phyloP scores from a whole-genome alignment of 78 protist genomes.

The Dictyostelium firmibasis region DNA sequence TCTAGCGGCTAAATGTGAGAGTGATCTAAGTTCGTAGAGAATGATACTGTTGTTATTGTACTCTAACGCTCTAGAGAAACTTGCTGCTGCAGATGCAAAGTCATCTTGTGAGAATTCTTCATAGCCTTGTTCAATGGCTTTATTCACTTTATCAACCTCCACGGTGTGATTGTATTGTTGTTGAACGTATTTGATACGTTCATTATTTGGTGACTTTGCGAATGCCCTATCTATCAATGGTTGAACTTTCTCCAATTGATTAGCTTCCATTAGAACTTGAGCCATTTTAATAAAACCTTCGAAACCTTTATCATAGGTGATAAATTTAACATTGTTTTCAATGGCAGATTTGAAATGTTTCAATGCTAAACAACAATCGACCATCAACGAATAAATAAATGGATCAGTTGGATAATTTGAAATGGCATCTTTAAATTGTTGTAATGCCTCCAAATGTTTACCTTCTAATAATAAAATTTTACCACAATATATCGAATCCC shows the following conservation, averaged over 20 bases:
- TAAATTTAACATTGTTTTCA: background rate
- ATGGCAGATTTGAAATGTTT: slow-evolving; percentile 23
- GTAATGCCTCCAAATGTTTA: slow-evolving; percentile 37
- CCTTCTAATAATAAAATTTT: slow-evolving; percentile 34
- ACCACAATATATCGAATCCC: slow-evolving; percentile 71
- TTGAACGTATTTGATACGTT: slow-evolving; percentile 4
- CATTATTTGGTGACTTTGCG: background rate
- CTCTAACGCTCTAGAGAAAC: slow-evolving; percentile 27
- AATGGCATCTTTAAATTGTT: slow-evolving; percentile 42
- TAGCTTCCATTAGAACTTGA: slow-evolving; percentile 28
- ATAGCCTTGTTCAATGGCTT: slow-evolving; percentile 27
- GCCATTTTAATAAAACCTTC: slow-evolving; percentile 22
- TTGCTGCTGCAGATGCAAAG: background rate
- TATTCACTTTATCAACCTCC: slow-evolving; percentile 41
- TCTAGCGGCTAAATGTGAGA: slow-evolving; percentile 14
- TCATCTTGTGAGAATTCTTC: slow-evolving; percentile 35
- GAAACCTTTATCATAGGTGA: slow-evolving; percentile 12
- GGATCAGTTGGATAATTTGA: slow-evolving; percentile 16
- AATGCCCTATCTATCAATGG: slow-evolving; percentile 30
- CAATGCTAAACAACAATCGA: slow-evolving; percentile 34
- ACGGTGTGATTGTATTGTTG: background rate
- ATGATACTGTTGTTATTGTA: slow-evolving; percentile 28
- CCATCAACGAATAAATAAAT: slow-evolving; percentile 22
- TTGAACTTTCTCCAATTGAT: slow-evolving; percentile 45
- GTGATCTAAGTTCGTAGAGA: slow-evolving; percentile 40